These are phyloP conservation scores for Plectosphaerella sp. DNA, from an alignment of 2,329 filamentous ascomycete genomes.

Conservation along the genomic window DNA sequence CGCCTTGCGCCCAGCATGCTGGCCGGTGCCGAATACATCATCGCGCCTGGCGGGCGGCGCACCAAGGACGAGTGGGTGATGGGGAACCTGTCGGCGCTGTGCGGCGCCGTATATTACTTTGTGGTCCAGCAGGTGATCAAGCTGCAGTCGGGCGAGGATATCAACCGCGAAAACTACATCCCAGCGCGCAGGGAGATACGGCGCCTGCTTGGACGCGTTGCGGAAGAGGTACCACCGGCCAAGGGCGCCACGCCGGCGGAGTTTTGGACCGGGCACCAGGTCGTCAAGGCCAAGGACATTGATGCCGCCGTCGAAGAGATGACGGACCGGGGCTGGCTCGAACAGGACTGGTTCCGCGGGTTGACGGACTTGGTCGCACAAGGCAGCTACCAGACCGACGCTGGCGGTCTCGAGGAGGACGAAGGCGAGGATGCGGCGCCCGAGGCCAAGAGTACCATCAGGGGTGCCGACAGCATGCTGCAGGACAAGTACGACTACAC, in stretches of 20 bases:
- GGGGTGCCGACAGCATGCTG: slow-evolving; percentile 65
- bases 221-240: slow-evolving; percentile 22
- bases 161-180: slow-evolving; percentile 40
- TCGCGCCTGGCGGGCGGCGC: slow-evolving; percentile 35
- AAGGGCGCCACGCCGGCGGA: slow-evolving; percentile 38
- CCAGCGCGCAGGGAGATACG: slow-evolving; percentile 34
- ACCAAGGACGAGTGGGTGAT: slow-evolving; percentile 45
- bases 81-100: slow-evolving; percentile 45
- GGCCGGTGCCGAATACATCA: slow-evolving; percentile 62
- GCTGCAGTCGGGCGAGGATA: slow-evolving; percentile 28
- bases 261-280: slow-evolving; percentile 50
- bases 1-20: slow-evolving; percentile 68
- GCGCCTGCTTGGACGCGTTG: slow-evolving; percentile 29
- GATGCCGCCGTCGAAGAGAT: slow-evolving; percentile 58
- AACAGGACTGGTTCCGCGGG: slow-evolving; percentile 58
- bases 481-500: slow-evolving; percentile 71
- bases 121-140: slow-evolving; percentile 47
- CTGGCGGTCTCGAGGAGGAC: slow-evolving; percentile 26
- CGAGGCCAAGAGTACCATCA: slow-evolving; percentile 31
- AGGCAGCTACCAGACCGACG: slow-evolving; percentile 27
- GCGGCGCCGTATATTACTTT: slow-evolving; percentile 58
- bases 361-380: slow-evolving; percentile 49
- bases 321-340: slow-evolving; percentile 51
- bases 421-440: slow-evolving; percentile 18
- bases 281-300: slow-evolving; percentile 48